These are phyloP conservation scores for Gossypium anomalum DNA, from an alignment of 345 rosid species.

Conservation along the genomic window DNA sequence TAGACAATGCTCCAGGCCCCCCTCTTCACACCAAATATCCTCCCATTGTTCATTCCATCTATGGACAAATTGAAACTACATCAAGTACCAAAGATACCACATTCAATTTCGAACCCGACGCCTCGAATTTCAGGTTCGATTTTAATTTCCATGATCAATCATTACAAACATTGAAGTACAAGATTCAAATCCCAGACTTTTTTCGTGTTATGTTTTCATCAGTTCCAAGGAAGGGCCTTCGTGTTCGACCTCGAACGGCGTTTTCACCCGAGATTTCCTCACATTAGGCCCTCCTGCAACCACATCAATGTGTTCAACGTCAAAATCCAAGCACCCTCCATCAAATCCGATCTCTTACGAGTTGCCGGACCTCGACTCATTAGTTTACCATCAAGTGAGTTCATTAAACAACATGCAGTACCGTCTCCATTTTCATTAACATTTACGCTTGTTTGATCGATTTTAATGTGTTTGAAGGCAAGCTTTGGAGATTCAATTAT, in stretches of 20 bases:
- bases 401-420: background rate
- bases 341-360: constrained; percentile 22
- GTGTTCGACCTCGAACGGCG: constrained; percentile 23
- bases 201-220: background rate
- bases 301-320: constrained; percentile 10
- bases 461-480: constrained; percentile 22
- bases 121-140: constrained; percentile 35
- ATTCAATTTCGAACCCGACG: constrained; percentile 13
- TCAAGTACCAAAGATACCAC: constrained; percentile 28
- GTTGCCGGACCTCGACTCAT: constrained; percentile 29
- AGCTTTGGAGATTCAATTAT: constrained; percentile 22
- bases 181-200: background rate
- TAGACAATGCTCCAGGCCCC: constrained; percentile 31
- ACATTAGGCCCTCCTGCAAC: constrained; percentile 42
- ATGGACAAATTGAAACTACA: constrained; percentile 33
- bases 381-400: constrained; percentile 34
- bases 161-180: background rate
- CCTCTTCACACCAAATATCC: constrained; percentile 25
- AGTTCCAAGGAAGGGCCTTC: constrained; percentile 31
- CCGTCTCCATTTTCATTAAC: background rate
- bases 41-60: constrained; percentile 24
- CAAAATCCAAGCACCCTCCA: constrained; percentile 23
- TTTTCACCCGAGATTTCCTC: constrained; percentile 36
- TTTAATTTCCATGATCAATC: background rate
- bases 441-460: background rate